Evolutionary conservation across 2,329 filamentous ascomycete genomes (phyloP).

Genomic region (Arachnomyces sp.): DNA sequence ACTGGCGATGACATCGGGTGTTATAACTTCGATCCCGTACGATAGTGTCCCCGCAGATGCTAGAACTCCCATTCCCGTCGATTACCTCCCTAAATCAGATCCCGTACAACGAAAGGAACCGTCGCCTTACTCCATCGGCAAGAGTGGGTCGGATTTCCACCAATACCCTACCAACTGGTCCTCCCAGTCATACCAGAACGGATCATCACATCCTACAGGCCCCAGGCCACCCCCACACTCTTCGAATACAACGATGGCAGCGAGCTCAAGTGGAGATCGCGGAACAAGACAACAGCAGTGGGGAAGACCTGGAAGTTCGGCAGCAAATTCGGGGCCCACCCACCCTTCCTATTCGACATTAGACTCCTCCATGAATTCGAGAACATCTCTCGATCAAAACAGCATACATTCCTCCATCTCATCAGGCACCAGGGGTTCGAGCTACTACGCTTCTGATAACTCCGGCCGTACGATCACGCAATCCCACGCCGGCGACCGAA

Average conservation of each 20-base stretch:
- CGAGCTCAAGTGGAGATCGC: conserved; percentile 60
- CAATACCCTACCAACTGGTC: conserved; percentile 73
- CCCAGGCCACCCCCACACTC: conserved; percentile 52
- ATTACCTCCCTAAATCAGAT: conserved; percentile 62
- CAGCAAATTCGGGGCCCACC: conserved; percentile 44
- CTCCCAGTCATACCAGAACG: conserved; percentile 40
- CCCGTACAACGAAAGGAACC: conserved; percentile 58
- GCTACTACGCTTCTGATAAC: conserved; percentile 48
- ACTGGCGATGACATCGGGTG: conserved; percentile 66
- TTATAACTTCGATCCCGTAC: conserved; percentile 84
- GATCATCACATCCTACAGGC: conserved; percentile 51
- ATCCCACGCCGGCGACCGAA: conserved; percentile 29
- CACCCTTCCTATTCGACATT: conserved; percentile 51
- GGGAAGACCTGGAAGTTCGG: conserved; percentile 54
- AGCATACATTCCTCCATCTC: conserved; percentile 56
- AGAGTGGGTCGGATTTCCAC: conserved; percentile 69
- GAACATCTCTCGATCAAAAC: conserved; percentile 55
- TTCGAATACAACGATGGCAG: conserved; percentile 55
- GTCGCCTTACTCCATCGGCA: conserved; percentile 75
- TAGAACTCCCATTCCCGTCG: conserved; percentile 61
- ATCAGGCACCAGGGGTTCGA: conserved; percentile 50
- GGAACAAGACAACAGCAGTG: conserved; percentile 71
- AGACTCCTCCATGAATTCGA: conserved; percentile 45
- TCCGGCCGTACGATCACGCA: conserved; percentile 37
- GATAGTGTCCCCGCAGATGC: conserved; percentile 59